phyloP scores from a whole-genome alignment of 306 rosid genomes.

The Senna tora region DNA sequence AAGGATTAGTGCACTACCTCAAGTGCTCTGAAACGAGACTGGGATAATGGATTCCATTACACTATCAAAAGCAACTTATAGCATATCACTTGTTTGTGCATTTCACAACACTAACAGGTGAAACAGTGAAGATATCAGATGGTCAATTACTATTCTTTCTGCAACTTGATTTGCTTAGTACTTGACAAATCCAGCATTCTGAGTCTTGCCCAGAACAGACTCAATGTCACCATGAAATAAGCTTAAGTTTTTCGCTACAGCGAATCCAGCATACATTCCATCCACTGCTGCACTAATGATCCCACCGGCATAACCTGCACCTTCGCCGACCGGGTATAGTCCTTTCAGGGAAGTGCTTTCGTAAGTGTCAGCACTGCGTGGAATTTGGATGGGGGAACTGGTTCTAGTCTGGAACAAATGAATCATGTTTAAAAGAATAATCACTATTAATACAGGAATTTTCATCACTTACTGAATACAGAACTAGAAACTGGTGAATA shows the following conservation, averaged over 20 bases:
- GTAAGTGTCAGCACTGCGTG: conserved; percentile 65
- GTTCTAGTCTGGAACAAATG: conserved; percentile 79
- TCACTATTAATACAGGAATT: neutral
- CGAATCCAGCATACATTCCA: conserved; percentile 91
- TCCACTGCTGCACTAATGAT: conserved; percentile 95
- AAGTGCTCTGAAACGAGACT: conserved; percentile 11
- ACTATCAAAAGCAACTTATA: conserved; percentile 29
- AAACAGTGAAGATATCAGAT: conserved; percentile 25
- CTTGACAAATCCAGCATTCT: conserved; percentile 61
- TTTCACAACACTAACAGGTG: conserved; percentile 29
- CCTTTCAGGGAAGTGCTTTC: conserved; percentile 85
- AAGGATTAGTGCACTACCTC: conserved; percentile 27
- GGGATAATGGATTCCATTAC: conserved; percentile 27
- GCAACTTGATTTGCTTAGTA: conserved; percentile 47
- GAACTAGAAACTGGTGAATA: conserved; percentile 25
- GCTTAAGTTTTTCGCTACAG: conserved; percentile 65
- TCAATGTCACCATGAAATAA: conserved; percentile 66
- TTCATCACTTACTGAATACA: conserved; percentile 5
- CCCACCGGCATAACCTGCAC: conserved; percentile 99
- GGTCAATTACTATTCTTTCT: neutral
- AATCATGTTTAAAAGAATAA: conserved; percentile 21
- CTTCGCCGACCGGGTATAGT: conserved; percentile 94
- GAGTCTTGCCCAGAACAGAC: conserved; percentile 78
- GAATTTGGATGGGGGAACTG: conserved; percentile 89
- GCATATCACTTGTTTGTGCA: conserved; percentile 28